phyloP scores from a whole-genome alignment of 352 stramenopile genomes.

The Pythium volutum region DNA sequence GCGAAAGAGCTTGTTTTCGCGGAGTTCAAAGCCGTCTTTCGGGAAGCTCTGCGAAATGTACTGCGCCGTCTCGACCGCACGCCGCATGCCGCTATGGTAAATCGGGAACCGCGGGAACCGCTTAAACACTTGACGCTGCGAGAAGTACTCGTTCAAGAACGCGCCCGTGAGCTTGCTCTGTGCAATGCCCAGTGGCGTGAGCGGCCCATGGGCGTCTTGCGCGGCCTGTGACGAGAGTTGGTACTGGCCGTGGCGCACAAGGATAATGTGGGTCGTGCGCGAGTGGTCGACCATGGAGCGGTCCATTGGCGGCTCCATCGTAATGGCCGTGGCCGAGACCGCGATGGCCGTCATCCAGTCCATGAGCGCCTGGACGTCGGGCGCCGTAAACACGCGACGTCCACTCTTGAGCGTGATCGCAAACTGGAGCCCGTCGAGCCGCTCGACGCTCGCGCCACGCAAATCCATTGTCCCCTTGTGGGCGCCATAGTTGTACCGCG shows the following conservation, averaged over 20 bases:
- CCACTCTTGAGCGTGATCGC: constrained; percentile 27
- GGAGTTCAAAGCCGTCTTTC: constrained; percentile 29
- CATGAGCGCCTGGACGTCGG: constrained; percentile 57
- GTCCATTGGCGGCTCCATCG: constrained; percentile 40
- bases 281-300: constrained; percentile 60
- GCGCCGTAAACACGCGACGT: constrained; percentile 38
- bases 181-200: constrained; percentile 51
- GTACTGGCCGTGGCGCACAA: constrained; percentile 71
- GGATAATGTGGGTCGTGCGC: constrained; percentile 63
- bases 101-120: constrained; percentile 55
- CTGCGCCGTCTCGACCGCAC: constrained; percentile 50
- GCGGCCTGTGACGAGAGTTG: constrained; percentile 37
- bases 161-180: constrained; percentile 45
- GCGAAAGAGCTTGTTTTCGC: constrained; percentile 67
- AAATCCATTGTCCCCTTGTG: constrained; percentile 65
- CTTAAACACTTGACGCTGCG: constrained; percentile 44
- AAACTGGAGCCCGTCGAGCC: constrained; percentile 40
- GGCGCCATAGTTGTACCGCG: constrained; percentile 46
- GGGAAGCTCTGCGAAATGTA: constrained; percentile 43
- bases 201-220: constrained; percentile 47
- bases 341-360: constrained; percentile 76
- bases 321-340: constrained; percentile 36
- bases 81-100: constrained; percentile 57
- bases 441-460: constrained; percentile 41
- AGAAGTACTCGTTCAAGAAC: constrained; percentile 51